Evolutionary conservation across 1,284 basidiomycete genomes (phyloP).

Genomic region (Amylostereum areolatum): DNA sequence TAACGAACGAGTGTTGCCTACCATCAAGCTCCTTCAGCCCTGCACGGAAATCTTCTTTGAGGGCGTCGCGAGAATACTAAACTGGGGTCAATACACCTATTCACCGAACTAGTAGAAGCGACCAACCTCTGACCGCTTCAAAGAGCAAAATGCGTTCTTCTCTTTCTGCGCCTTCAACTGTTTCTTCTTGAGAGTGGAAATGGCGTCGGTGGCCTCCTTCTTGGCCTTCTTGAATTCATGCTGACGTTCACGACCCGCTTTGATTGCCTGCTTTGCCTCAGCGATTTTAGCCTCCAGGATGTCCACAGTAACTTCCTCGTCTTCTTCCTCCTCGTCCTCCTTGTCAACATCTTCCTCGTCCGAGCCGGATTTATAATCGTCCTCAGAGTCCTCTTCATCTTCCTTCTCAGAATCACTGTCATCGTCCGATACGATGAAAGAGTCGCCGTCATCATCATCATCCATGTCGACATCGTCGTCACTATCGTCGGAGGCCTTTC

Average conservation of each 20-base stretch:
- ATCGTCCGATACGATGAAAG: neutral
- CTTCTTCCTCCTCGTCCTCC: constrained; percentile 20
- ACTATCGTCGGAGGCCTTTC: constrained; percentile 21
- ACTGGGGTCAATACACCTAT: neutral
- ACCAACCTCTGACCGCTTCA: constrained; percentile 50
- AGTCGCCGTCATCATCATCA: constrained; percentile 21
- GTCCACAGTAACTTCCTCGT: constrained; percentile 40
- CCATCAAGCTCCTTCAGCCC: constrained; percentile 56
- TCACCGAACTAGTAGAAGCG: neutral
- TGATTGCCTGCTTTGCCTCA: constrained; percentile 34
- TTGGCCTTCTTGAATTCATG: constrained; percentile 32
- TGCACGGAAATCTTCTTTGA: constrained; percentile 54
- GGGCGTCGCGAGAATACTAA: constrained; percentile 48
- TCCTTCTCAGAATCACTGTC: constrained; percentile 10
- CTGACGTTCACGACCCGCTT: constrained; percentile 31
- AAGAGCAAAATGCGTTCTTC: constrained; percentile 57
- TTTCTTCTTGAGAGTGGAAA: constrained; percentile 41
- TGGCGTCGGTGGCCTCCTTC: constrained; percentile 40
- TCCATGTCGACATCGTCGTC: constrained; percentile 17
- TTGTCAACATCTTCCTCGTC: constrained; percentile 22
- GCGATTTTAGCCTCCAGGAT: constrained; percentile 38
- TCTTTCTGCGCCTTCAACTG: constrained; percentile 41
- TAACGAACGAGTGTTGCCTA: constrained; percentile 16
- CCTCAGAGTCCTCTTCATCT: constrained; percentile 14
- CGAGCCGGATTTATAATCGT: constrained; percentile 16